Base-by-base conservation (phyloP, 139 green algal genomes). In the Chlamydomonas asymmetrica region DNA sequence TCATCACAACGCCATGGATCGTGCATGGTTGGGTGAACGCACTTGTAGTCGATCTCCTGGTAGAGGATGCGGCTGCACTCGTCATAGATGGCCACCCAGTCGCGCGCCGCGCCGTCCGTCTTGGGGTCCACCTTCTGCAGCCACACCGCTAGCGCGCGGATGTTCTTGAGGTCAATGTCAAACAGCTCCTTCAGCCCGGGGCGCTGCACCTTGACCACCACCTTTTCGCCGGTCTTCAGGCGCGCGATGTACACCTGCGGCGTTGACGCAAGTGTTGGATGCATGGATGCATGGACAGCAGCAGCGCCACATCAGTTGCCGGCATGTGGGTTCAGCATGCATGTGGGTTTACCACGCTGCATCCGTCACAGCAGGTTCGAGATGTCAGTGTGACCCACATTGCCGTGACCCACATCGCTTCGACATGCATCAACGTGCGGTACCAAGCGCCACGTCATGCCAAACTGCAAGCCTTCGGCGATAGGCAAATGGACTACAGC, bases 1-100 rank as follows among this genome's bases (percentile, higher is more conserved):
- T n/a, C n/a, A n/a, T n/a, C n/a, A n/a, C n/a, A n/a, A n/a, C n/a
- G n/a, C n/a, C n/a, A n/a, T n/a, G n/a, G n/a, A n/a, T n/a, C n/a
- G n/a, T n/a, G n/a, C n/a, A n/a, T n/a, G n/a, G n/a, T n/a, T n/a
- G n/a, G n/a, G n/a, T 57, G 49, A 57, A n/a, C 41, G 35, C 66
- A 45, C 71, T 32, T 52, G 85, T 98, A 98, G 82, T 98, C 93
- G 71, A 96, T 93, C 70, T 95, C 94, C 84, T 98, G 83, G 85
- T 99, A 99, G 45, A 99, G 86, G 75, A 98, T 96, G 78, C 90
- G 85, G 23, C 86, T 89, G 88, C 95, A 99, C 88, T 99, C 96
- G 80, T 99, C 96, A 79, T 99, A 99, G 77, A 99, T 99, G 66
- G 96, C 96, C 43, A 99, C 96, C 96, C 96, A 99, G 85, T 99